Conservation (phyloP, 768 basidiomycete genomes). For the Boletus pseudopeckii region DNA sequence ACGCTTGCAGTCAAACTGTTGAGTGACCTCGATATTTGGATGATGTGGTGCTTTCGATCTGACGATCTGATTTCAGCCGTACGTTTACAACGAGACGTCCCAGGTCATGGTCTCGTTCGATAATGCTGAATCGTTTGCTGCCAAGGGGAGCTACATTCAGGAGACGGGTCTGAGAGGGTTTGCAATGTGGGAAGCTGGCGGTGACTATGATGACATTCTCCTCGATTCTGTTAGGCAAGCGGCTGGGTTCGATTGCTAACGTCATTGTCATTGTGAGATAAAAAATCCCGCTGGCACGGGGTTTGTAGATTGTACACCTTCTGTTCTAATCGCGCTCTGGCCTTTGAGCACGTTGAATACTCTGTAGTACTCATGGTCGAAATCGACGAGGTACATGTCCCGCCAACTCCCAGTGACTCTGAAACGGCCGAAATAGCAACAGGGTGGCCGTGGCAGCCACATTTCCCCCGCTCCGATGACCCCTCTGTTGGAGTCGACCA, state of each 20-base stretch:
- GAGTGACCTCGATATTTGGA: conserved; percentile 18
- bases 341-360: neutral
- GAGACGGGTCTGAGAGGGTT: conserved; percentile 57
- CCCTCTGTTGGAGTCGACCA: conserved; percentile 32
- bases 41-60: neutral
- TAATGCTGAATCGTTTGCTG: conserved; percentile 51
- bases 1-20: conserved; percentile 72
- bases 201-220: conserved; percentile 59
- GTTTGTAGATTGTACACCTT: neutral
- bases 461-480: conserved; percentile 24
- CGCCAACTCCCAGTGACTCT: neutral
- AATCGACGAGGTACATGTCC: neutral
- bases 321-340: neutral
- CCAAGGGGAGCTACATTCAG: conserved; percentile 61
- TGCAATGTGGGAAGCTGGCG: conserved; percentile 69
- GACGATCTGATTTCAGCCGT: conserved; percentile 46
- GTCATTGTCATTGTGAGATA: no score
- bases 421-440: neutral
- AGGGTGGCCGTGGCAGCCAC: conserved; percentile 23
- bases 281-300: no score
- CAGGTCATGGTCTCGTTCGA: conserved; percentile 67
- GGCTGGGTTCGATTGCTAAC: conserved; percentile 2
- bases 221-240: conserved; percentile 48
- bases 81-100: conserved; percentile 55
- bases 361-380: conserved; percentile 5